Conservation (phyloP, 805 yeast species). For the Vanderwaltozyma polyspora region DNA sequence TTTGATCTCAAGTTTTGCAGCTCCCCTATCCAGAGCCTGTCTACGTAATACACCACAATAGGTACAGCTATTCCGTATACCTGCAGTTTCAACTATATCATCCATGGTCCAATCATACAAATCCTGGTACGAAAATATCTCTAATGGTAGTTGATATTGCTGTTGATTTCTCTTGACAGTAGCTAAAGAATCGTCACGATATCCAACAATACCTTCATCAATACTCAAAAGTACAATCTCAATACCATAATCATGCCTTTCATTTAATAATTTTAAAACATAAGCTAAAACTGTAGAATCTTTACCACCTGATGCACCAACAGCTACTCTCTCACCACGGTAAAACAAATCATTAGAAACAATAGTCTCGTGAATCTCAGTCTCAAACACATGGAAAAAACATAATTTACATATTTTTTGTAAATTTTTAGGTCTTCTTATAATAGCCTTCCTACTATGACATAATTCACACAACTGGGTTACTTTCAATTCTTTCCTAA, state of each 20-base stretch:
- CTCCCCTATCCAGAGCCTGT: constrained; percentile 95
- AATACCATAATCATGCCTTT: constrained; percentile 80
- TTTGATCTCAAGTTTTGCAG: constrained; percentile 67
- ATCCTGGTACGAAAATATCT: constrained; percentile 76
- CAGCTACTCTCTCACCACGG: constrained; percentile 81
- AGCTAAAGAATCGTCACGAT: constrained; percentile 92
- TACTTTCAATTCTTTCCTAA: constrained; percentile 19
- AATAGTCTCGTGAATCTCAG: constrained; percentile 90
- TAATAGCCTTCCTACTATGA: constrained; percentile 66
- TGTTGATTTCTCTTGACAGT: constrained; percentile 88
- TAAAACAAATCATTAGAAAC: constrained; percentile 54
- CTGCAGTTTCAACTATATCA: constrained; percentile 89
- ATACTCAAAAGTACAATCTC: constrained; percentile 71
- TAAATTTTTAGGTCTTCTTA: constrained; percentile 85
- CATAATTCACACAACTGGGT: constrained; percentile 71
- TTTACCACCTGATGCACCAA: constrained; percentile 98
- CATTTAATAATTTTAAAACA: constrained; percentile 75
- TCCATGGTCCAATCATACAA: constrained; percentile 98
- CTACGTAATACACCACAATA: constrained; percentile 96
- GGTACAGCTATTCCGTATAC: constrained; percentile 88
- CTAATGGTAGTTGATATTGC: constrained; percentile 72
- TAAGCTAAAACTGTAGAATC: constrained; percentile 94
- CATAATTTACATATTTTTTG: constrained; percentile 86
- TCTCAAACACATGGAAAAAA: constrained; percentile 82
- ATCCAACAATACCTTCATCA: constrained; percentile 96